Evolutionary conservation across 345 rosid species (phyloP).

Genomic region (Populus deltoides): DNA sequence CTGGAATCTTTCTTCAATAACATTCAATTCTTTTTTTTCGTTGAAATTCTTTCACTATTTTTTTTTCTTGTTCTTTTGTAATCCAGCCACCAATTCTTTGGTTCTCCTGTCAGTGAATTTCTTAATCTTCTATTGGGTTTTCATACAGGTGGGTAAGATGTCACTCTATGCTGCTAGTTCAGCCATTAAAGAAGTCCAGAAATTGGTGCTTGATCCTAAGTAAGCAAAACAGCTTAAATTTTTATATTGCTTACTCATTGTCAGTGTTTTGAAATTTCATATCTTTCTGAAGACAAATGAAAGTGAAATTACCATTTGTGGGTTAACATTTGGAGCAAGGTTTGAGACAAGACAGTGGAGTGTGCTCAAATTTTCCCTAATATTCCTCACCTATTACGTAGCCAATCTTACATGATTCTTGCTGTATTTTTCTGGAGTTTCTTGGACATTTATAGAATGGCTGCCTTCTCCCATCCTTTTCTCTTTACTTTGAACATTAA

Average conservation of each 20-base stretch:
- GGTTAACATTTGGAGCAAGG: neutral
- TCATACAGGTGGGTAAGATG: conserved; percentile 82
- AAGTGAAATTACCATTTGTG: neutral
- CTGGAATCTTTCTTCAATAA: conserved; percentile 14
- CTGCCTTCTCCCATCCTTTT: neutral
- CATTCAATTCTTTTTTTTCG: conserved; percentile 16
- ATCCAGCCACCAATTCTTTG: neutral
- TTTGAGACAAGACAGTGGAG: neutral
- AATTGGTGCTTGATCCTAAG: conserved; percentile 89
- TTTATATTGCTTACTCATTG: neutral
- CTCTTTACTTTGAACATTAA: neutral
- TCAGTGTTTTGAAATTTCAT: neutral
- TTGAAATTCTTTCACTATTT: neutral
- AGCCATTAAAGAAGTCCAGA: conserved; percentile 93
- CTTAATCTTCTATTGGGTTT: conserved; percentile 16
- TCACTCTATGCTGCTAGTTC: conserved; percentile 94
- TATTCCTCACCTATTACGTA: neutral
- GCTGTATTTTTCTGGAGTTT: neutral
- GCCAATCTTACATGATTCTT: neutral
- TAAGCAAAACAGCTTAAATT: conserved; percentile 36
- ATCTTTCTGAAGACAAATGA: neutral
- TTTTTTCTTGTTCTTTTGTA: neutral
- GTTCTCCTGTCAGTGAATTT: neutral
- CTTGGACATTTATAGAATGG: neutral
- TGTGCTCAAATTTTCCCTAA: neutral